Evolutionary conservation across 2,329 filamentous ascomycete genomes (phyloP).

Genomic region (Paraconiothyrium sp.): DNA sequence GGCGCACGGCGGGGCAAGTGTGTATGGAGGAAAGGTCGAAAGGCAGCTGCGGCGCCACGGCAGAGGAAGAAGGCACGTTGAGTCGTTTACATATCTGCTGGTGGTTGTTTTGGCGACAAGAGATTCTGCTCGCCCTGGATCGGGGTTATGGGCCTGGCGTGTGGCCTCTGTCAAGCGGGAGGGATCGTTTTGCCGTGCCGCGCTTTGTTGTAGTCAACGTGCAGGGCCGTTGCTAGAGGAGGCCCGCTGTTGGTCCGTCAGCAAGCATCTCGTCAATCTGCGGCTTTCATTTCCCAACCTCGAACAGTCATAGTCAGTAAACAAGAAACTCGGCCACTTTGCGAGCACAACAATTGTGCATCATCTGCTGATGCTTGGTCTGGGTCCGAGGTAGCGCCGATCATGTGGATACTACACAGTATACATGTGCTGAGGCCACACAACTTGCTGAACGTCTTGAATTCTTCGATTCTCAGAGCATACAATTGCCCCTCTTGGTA

Average conservation of each 20-base stretch:
- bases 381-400: too few relatives aligned
- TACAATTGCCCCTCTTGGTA: neutral
- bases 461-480: slow-evolving; percentile 7
- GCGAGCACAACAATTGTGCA: neutral
- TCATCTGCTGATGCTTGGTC: neutral
- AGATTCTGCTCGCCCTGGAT: slow-evolving; percentile 24
- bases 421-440: too few relatives aligned
- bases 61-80: slow-evolving; percentile 11
- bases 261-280: slow-evolving; percentile 21
- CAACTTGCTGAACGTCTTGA: neutral
- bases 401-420: too few relatives aligned
- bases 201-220: slow-evolving; percentile 25
- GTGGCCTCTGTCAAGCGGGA: slow-evolving; percentile 12
- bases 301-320: neutral
- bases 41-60: slow-evolving; percentile 17
- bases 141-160: slow-evolving; percentile 7
- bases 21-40: neutral
- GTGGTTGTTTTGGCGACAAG: slow-evolving; percentile 24
- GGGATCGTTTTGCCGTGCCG: slow-evolving; percentile 16
- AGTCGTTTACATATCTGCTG: slow-evolving; percentile 23
- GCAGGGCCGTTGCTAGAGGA: slow-evolving; percentile 21
- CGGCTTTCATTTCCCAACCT: neutral
- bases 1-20: neutral
- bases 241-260: slow-evolving; percentile 24
- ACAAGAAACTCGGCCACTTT: neutral